Evolutionary conservation across 2,329 filamentous ascomycete species (phyloP), one percentile per base, ranked within the genome.

Genomic region (Penicillium sp.): DNA sequence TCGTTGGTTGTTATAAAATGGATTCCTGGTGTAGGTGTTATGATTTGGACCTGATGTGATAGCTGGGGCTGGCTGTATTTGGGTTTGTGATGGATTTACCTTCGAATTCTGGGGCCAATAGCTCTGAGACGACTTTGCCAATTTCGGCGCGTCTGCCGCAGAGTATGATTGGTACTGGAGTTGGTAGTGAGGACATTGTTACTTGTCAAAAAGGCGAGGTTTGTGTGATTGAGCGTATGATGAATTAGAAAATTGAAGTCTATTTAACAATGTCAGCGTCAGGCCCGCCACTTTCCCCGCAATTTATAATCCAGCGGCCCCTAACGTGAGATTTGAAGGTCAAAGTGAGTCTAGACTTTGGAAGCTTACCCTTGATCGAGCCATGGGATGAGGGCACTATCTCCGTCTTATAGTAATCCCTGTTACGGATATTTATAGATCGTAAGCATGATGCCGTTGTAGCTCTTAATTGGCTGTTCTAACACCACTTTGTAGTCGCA

Each of bases 1-100:
- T 70, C 65, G 12, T 56, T 24, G 15, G 59, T 54, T 38, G 61
- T 59, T 9, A 72, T 66, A 56, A 73, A 72, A 47, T 72, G 68
- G 47, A 72, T 65, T 2, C 70, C 71, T 73, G 42, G 19, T 42
- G 1, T 9, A 24, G 1, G 22, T 17, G n/a, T 26, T 10, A 2
- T n/a, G 2, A 4, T 7, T 24, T 38, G 24, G n/a, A 9, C 2
- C 6, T 26, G n/a, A 1, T 10, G 40, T 12, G 12, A 40, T 12
- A 42, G 19, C n/a, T 33, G 8, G 30, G 30, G 9, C 9, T 33
- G 4, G 30, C 9, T 33, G 30, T 12, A 33, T 33, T n/a, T 15
- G 37, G 10, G 12, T 8, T 15, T n/a, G 37, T 37, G 12, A 15
- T 30, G 33, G 24, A 45, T 33, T 24, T 50, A 73, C 69, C 68